A percentile compares a stretch with the other conserved stretches of the same genome.
phyloP scores from a whole-genome alignment of 371 early-diverging fungal genomes.

The Dentiscutata heterogama region DNA sequence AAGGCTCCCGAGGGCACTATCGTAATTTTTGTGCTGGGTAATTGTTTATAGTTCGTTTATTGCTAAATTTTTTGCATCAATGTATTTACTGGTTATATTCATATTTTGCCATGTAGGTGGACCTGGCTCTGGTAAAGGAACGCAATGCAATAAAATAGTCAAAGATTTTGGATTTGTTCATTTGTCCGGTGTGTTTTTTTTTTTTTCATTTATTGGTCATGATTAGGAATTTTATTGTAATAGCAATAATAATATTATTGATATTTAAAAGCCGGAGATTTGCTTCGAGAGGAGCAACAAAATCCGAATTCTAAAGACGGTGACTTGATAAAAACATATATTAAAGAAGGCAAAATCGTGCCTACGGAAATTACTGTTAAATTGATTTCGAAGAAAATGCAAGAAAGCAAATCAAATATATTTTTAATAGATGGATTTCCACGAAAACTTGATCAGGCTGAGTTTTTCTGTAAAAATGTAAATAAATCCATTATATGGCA shows the following conservation, averaged over 20 bases:
- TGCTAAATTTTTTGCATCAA: conserved; percentile 9
- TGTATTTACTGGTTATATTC: neutral
- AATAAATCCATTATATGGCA: conserved; percentile 9
- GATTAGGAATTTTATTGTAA: neutral
- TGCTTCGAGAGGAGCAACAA: conserved; percentile 92
- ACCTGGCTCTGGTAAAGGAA: conserved; percentile 95
- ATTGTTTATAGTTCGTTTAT: neutral
- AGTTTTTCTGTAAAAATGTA: conserved; percentile 91
- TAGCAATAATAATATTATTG: neutral
- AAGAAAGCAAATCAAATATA: conserved; percentile 66
- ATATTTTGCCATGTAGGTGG: conserved; percentile 63
- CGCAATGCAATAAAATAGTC: conserved; percentile 90
- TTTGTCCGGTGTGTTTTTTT: conserved; percentile 76
- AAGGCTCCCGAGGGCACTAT: no score
- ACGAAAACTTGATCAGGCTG: conserved; percentile 92
- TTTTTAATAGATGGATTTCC: conserved; percentile 99
- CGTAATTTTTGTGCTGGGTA: neutral
- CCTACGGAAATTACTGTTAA: conserved; percentile 96
- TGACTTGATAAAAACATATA: conserved; percentile 88
- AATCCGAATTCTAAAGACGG: conserved; percentile 89
- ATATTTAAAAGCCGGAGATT: conserved; percentile 84
- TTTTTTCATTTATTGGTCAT: neutral
- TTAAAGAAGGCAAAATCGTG: conserved; percentile 95
- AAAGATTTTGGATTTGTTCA: conserved; percentile 94
- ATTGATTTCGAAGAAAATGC: conserved; percentile 90